These are phyloP conservation scores for Leucosporidium scottii DNA, from an alignment of 768 basidiomycete species.

Conservation along the genomic window DNA sequence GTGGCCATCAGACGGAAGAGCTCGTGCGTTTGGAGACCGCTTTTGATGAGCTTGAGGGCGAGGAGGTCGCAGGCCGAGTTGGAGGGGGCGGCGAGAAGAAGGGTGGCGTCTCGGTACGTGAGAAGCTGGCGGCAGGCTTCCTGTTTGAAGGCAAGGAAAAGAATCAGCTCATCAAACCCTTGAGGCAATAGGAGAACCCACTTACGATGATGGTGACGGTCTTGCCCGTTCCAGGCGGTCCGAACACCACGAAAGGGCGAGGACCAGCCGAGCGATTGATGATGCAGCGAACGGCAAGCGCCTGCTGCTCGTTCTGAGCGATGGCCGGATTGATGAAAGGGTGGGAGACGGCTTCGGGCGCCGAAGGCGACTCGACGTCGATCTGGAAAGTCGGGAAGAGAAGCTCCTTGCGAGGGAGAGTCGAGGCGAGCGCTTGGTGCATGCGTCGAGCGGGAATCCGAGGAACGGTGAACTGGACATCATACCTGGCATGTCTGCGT, in stretches of 20 bases:
- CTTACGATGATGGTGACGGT: conserved; percentile 35
- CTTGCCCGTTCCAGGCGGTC: conserved; percentile 41
- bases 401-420: not conserved
- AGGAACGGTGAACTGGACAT: not conserved
- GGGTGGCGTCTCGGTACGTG: too few relatives aligned
- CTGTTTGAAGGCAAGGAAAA: too few relatives aligned
- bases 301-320: conserved; percentile 38
- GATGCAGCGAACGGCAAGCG: conserved; percentile 35
- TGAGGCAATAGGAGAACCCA: too few relatives aligned
- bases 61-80: conserved; percentile 43
- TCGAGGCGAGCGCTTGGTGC: not conserved
- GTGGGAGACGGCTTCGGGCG: not conserved
- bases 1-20: conserved; percentile 39
- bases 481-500: not conserved
- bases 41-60: not conserved
- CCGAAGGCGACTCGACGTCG: not conserved
- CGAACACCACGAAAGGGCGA: conserved; percentile 40
- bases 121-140: too few relatives aligned
- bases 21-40: not conserved
- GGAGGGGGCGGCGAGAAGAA: conserved; percentile 41
- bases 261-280: conserved; percentile 6
- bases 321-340: not conserved
- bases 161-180: too few relatives aligned
- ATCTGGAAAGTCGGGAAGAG: not conserved
- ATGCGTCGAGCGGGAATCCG: not conserved